A percentile compares a stretch with the other conserved stretches of the same genome.
Evolutionary conservation across 768 basidiomycete species (phyloP).

Genomic region (Udeniomyces megalosporus): DNA sequence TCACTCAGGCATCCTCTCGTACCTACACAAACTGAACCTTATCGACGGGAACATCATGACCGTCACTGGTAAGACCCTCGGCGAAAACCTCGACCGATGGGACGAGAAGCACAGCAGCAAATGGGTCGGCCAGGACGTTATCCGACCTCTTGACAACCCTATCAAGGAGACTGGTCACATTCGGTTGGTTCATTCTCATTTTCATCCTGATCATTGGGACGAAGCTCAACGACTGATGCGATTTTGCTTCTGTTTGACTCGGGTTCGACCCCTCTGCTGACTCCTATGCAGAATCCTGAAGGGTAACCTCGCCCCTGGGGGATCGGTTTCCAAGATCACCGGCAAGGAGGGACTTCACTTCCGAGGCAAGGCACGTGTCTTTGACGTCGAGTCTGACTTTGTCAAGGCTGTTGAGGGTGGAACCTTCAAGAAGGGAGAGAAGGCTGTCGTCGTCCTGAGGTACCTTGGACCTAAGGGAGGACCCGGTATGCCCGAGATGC

Average conservation of each 20-base stretch:
- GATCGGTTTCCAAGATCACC: constrained; percentile 92
- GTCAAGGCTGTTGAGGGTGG: constrained; percentile 73
- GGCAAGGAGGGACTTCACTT: constrained; percentile 86
- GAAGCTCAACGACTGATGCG: too few species aligned
- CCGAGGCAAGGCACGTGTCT: constrained; percentile 78
- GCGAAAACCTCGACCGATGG: constrained; percentile 86
- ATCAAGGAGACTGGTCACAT: constrained; percentile 84
- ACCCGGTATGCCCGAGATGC: constrained; percentile 99
- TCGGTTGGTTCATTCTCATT: constrained; percentile 38
- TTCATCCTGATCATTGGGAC: background rate
- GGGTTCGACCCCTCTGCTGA: background rate
- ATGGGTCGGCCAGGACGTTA: constrained; percentile 51
- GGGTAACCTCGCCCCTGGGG: constrained; percentile 84
- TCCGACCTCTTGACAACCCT: constrained; percentile 69
- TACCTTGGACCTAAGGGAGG: constrained; percentile 96
- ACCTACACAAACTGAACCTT: constrained; percentile 17
- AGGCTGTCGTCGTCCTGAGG: constrained; percentile 85
- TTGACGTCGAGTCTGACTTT: constrained; percentile 80
- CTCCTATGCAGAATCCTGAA: constrained; percentile 51
- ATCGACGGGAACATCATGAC: constrained; percentile 39
- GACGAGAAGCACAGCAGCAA: constrained; percentile 32
- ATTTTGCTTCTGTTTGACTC: background rate
- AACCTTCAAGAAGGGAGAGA: constrained; percentile 82
- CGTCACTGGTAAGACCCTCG: constrained; percentile 74
- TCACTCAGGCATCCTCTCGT: constrained; percentile 50